Percentiles rank a stretch among this genome's conserved stretches.
Conservation (phyloP, 2,329 filamentous ascomycete species). For the Ascochyta lentis region DNA sequence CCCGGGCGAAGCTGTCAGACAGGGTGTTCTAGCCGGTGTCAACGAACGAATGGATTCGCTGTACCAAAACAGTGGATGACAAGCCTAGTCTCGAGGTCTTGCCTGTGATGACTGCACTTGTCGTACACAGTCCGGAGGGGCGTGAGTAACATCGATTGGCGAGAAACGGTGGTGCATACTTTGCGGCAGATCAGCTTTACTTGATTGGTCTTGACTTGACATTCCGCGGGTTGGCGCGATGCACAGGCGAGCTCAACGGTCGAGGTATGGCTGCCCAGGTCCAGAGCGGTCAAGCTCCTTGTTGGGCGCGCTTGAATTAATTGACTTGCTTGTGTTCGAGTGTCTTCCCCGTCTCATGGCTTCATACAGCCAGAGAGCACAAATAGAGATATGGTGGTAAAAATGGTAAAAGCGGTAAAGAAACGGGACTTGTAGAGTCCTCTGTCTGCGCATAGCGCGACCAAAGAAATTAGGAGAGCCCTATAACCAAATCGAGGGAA, state of each 20-base stretch:
- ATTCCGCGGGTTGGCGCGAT: constrained; percentile 24
- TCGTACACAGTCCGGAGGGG: constrained; percentile 20
- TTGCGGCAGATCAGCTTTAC: constrained; percentile 43
- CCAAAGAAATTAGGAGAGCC: constrained; percentile 26
- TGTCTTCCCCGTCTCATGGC: constrained; percentile 33
- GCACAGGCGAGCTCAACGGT: constrained; percentile 28
- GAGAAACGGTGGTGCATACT: constrained; percentile 47
- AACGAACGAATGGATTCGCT: not conserved
- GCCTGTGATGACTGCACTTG: constrained; percentile 13
- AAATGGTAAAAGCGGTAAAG: constrained; percentile 20
- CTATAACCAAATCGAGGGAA: constrained; percentile 28
- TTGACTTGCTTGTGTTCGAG: constrained; percentile 46
- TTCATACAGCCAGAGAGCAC: constrained; percentile 25
- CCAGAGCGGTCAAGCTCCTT: constrained; percentile 29
- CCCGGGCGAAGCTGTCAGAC: not conserved
- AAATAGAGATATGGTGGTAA: constrained; percentile 25
- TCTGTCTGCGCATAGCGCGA: constrained; percentile 25
- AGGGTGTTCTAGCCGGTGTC: not conserved
- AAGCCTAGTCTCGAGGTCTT: constrained; percentile 20
- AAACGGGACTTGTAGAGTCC: constrained; percentile 17
- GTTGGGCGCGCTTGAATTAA: constrained; percentile 39
- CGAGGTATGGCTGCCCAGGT: constrained; percentile 29
- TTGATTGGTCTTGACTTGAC: constrained; percentile 38
- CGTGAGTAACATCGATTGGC: constrained; percentile 31
- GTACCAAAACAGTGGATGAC: constrained; percentile 1